Conservation (phyloP, 2,329 filamentous ascomycete genomes). For the Teratosphaeria viscida region DNA sequence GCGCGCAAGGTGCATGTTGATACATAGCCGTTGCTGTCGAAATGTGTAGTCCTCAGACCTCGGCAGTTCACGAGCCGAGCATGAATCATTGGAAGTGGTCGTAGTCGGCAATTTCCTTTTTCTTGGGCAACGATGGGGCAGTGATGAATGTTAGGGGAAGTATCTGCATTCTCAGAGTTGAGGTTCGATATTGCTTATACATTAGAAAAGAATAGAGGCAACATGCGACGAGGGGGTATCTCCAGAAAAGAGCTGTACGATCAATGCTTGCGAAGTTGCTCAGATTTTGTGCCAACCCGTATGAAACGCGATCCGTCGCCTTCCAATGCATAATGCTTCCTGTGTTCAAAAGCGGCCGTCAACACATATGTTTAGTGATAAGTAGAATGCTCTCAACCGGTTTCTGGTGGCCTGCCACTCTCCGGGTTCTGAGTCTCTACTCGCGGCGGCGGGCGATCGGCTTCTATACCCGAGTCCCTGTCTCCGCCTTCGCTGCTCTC, state of each 20-base stretch:
- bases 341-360: not conserved
- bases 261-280: not conserved
- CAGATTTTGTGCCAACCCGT: not conserved
- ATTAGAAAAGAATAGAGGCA: not conserved
- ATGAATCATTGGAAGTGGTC: not conserved
- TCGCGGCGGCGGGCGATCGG: slow-evolving; percentile 3
- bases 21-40: not conserved
- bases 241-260: not conserved
- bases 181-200: not conserved
- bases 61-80: not conserved
- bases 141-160: not conserved
- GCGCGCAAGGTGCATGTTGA: not conserved
- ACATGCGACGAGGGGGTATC: not conserved
- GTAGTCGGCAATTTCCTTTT: not conserved
- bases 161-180: not conserved
- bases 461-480: slow-evolving; percentile 12
- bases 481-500: slow-evolving; percentile 8
- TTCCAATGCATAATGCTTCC: not conserved
- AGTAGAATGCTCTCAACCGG: not conserved
- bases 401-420: slow-evolving; percentile 5
- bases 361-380: not conserved
- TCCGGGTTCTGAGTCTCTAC: not conserved
- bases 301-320: not conserved
- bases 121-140: too few species aligned
- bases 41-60: not conserved